Evolutionary conservation across 2,329 filamentous ascomycete genomes (phyloP).

Genomic region (Exophiala aquamarina): DNA sequence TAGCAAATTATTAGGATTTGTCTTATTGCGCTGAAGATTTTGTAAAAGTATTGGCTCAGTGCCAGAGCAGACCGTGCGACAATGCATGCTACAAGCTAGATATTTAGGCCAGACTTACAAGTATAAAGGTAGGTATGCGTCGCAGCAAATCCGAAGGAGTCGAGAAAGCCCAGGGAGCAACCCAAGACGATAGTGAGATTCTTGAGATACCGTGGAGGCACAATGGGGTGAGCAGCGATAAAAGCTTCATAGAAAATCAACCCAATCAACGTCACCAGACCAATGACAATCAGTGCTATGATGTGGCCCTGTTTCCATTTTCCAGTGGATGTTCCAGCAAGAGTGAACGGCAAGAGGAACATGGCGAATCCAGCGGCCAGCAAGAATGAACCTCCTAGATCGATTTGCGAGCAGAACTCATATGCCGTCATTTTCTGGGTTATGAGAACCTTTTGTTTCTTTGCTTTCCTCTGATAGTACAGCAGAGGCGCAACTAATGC

Average conservation of each 20-base stretch:
- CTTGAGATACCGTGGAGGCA: constrained; percentile 48
- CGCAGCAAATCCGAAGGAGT: constrained; percentile 44
- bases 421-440: constrained; percentile 30
- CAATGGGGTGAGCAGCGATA: constrained; percentile 46
- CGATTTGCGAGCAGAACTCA: constrained; percentile 37
- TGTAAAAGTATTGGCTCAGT: no score
- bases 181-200: constrained; percentile 46
- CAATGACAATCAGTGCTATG: constrained; percentile 45
- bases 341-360: constrained; percentile 48
- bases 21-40: no score
- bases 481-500: constrained; percentile 39
- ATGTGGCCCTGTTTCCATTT: constrained; percentile 50
- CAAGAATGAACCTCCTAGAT: constrained; percentile 45
- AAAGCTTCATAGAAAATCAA: constrained; percentile 51
- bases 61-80: no score
- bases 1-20: no score
- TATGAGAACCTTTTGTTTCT: constrained; percentile 30
- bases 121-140: constrained; percentile 52
- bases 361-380: constrained; percentile 51
- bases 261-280: constrained; percentile 40
- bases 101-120: constrained; percentile 27
- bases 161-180: constrained; percentile 41
- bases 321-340: constrained; percentile 43
- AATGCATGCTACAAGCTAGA: no score
- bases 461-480: constrained; percentile 38